Evolutionary conservation across 139 green algal genomes (phyloP).

Genomic region (Yamagishiella unicocca): DNA sequence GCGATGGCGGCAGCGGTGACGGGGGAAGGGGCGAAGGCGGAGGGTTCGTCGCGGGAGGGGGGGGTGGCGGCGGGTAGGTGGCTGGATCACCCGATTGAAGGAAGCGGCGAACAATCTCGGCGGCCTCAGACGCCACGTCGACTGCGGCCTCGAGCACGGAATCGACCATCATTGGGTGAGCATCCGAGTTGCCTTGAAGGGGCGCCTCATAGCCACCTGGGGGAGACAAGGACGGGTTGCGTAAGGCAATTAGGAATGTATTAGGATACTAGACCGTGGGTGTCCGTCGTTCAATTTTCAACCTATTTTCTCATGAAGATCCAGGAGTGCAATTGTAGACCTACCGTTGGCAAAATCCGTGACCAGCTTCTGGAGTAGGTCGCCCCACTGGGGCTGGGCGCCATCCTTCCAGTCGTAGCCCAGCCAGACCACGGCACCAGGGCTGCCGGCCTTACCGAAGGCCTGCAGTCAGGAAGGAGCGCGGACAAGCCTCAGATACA

Average conservation of each 20-base stretch:
- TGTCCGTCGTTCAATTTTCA: too few relatives aligned
- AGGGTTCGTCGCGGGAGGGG: too few relatives aligned
- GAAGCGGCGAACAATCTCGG: slow-evolving; percentile 15
- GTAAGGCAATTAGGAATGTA: too few relatives aligned
- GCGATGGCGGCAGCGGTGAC: not conserved
- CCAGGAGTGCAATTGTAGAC: not conserved
- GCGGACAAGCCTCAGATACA: not conserved
- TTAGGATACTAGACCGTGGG: too few relatives aligned
- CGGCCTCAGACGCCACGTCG: not conserved
- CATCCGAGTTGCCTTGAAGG: not conserved
- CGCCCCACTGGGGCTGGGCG: slow-evolving; percentile 1
- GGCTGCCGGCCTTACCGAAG: slow-evolving; percentile 5
- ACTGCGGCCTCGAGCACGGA: not conserved
- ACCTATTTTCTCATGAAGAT: too few relatives aligned
- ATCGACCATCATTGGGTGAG: not conserved
- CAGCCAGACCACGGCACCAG: slow-evolving; percentile 14
- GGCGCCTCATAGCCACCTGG: not conserved
- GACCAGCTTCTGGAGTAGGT: slow-evolving; percentile 8
- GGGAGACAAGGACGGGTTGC: too few relatives aligned
- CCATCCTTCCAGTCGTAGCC: slow-evolving; percentile 25
- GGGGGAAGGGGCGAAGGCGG: not conserved
- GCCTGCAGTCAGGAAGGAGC: not conserved
- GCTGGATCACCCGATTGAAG: not conserved
- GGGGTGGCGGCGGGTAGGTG: not conserved
- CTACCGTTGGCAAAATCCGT: slow-evolving; percentile 14